Conservation (phyloP, 257 asterid genomes). For the Verbascum thapsus region DNA sequence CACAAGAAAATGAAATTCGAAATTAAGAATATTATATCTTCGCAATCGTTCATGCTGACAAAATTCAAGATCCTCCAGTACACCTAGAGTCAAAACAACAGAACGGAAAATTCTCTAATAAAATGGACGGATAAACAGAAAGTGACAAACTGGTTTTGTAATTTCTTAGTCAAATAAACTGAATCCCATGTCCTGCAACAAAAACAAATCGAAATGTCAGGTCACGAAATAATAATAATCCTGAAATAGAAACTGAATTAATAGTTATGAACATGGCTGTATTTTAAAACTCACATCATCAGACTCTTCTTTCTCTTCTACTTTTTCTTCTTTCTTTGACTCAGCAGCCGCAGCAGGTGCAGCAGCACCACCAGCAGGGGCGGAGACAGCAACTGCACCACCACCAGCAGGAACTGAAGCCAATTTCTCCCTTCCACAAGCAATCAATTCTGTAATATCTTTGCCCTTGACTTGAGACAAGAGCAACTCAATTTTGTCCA, state of each 20-base stretch:
- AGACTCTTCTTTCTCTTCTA: slow-evolving; percentile 47
- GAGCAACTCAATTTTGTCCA: slow-evolving; percentile 41
- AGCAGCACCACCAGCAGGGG: slow-evolving; percentile 39
- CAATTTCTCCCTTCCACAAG: slow-evolving; percentile 54
- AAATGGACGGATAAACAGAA: neutral
- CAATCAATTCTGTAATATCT: slow-evolving; percentile 50
- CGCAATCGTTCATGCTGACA: neutral
- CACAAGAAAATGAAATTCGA: neutral
- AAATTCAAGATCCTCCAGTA: slow-evolving; percentile 21
- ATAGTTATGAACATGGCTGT: neutral
- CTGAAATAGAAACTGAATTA: neutral
- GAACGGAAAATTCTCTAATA: neutral
- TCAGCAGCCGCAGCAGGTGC: slow-evolving; percentile 46
- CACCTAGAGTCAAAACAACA: slow-evolving; percentile 7
- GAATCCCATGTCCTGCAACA: slow-evolving; percentile 14
- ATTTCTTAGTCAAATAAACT: neutral
- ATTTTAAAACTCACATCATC: slow-evolving; percentile 29
- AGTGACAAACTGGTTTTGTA: neutral
- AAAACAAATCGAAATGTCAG: neutral
- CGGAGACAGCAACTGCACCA: slow-evolving; percentile 46
- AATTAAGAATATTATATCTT: slow-evolving; percentile 8
- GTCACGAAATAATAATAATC: neutral
- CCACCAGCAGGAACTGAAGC: slow-evolving; percentile 60
- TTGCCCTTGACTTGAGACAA: slow-evolving; percentile 44
- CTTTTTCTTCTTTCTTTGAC: slow-evolving; percentile 53